Base-by-base conservation (phyloP, 2,329 filamentous ascomycete species). In the Keithomyces neogunnii region DNA sequence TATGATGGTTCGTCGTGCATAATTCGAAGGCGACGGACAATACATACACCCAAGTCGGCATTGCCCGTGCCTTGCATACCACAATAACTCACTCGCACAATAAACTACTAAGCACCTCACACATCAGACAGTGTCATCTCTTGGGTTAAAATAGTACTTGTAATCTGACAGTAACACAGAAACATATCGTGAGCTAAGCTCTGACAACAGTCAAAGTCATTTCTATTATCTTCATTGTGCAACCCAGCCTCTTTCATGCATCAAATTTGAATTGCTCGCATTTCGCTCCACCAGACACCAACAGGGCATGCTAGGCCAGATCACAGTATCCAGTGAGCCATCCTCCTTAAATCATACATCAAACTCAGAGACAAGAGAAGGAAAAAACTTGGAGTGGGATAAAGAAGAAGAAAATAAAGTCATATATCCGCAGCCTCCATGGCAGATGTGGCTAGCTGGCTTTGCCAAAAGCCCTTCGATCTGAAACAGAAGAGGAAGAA, bases 301-400 rank as follows among this genome's bases (percentile, higher is more conserved):
- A 30, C 10, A 44, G 26, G 40, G 40, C 7, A 11, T 5, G 30
- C 11, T 30, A 28, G 11, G 13, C 8, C 8, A 13, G 26, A 44
- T 3, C 29, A 8, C 9, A 8, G 26, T 28, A 44, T 40, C 52
- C 51, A 40, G 51, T 50, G 44, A 53, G 31, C 35, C 40, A 45
- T 38, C 35, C 53, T 51, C 49, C 39, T 53, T 40, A 50, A 44
- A 40, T 43, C 48, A 44, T 33, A 36, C 42, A 50, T 36, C 30
- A 56, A 53, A 19, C 51, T 52, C 49, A 53, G 52, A 39, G 36
- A 5, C 48, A 43, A 51, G 38, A 43, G 53, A 53, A 38, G 52
- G 49, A 52, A 43, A 26, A 53, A 49, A 51, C 28, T 19, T 19
- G 19, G 49, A 30, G 46, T 51, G 50, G 51, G 40, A 52, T 48